Evolutionary conservation across 768 basidiomycete species (phyloP).

Genomic region (Serpula lacrymans): DNA sequence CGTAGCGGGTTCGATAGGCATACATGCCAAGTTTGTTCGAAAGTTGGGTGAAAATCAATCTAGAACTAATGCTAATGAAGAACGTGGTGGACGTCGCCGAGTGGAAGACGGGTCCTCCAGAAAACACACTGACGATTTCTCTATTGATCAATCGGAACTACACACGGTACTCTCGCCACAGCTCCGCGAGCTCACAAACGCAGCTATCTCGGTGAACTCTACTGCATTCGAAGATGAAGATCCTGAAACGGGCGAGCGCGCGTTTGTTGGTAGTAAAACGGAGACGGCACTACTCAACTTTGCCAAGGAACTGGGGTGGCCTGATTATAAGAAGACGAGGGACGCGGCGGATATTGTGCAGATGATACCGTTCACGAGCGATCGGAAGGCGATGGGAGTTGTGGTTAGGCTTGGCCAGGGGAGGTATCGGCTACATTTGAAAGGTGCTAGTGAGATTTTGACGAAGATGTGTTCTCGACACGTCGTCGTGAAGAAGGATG

Average conservation of each 20-base stretch:
- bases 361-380: conserved; percentile 92
- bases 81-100: conserved; percentile 28
- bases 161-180: conserved; percentile 59
- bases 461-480: conserved; percentile 71
- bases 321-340: conserved; percentile 62
- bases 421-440: conserved; percentile 70
- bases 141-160: conserved; percentile 75
- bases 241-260: conserved; percentile 49
- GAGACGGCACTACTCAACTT: conserved; percentile 89
- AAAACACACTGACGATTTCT: conserved; percentile 70
- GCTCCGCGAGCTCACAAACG: conserved; percentile 70
- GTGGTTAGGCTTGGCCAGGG: conserved; percentile 60
- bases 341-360: conserved; percentile 63
- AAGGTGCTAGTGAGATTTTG: conserved; percentile 94
- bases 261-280: conserved; percentile 92
- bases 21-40: conserved; percentile 92
- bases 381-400: conserved; percentile 93
- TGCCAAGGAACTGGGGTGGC: conserved; percentile 78
- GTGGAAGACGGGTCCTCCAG: conserved; percentile 22
- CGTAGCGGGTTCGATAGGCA: conserved; percentile 92
- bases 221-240: conserved; percentile 89
- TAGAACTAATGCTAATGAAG: conserved; percentile 69
- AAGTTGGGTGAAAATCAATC: conserved; percentile 66
- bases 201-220: conserved; percentile 86
- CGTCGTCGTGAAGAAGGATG: conserved; percentile 54